Evolutionary conservation across 1,284 basidiomycete species (phyloP), one percentile per base, ranked within the genome.

Genomic region (Trametes hirsuta): DNA sequence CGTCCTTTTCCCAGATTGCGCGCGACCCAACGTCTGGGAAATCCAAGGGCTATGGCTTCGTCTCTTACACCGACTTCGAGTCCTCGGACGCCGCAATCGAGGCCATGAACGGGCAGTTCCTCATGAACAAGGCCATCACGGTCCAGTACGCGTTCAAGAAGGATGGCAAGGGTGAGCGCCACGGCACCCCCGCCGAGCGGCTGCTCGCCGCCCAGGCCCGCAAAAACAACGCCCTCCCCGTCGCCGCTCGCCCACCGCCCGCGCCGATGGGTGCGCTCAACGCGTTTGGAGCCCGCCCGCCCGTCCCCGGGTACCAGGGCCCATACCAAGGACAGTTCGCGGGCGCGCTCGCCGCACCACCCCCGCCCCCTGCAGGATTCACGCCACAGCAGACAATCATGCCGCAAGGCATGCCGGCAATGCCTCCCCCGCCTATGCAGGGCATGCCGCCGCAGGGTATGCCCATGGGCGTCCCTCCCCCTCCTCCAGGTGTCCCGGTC

Each of bases 131-230:
- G 76, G 91, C 95, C 59, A 93, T 98, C 72, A 90, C 90, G 15
- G 95, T 98, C 14, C 94, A 97, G 74, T 98, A 97, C 73, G 97
- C 97, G 4, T 97, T 98, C 84, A 98, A 98, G 77, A 98, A 98
- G 79, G 97, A 99, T 70, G 94, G 94, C 56, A 98, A 98, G 75
- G 95, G 96, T 62, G 97, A 99, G 75, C 86, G 96, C 15, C 97
- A 99, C 71, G 97, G 97, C 39, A 97, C 96, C 4, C 83, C 92
- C 21, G 96, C 97, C 2, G 97, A 99, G 77, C 89, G 97, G 61
- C 84, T 98, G 47, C 86, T 99, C 65, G 95, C 97, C 1, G 89
- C 94, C 1, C 95, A 98, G 76, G 97, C 97, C 41, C 86, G 95
- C 68, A 97, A 97, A 76, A 95, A 97, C 76, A 95, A 95, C 65